Evolutionary conservation across 2,329 filamentous ascomycete genomes (phyloP).

Genomic region (Hortaea werneckii): DNA sequence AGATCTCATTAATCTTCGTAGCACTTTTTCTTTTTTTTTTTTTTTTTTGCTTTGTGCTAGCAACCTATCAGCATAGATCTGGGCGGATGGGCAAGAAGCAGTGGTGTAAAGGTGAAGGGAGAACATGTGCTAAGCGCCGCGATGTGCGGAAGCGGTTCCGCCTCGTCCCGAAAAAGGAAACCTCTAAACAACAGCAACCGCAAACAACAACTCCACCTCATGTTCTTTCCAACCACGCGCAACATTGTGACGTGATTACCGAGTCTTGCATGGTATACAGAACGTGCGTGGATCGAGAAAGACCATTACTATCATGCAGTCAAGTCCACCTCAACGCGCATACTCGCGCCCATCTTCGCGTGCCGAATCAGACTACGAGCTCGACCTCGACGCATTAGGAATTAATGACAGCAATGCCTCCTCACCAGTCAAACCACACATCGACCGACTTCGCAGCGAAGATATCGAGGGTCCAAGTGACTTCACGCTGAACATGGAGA

Average conservation of each 20-base stretch:
- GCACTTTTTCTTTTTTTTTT: too few relatives aligned
- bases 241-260: neutral
- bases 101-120: too few relatives aligned
- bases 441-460: conserved; percentile 23
- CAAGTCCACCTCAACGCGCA: conserved; percentile 19
- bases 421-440: conserved; percentile 15
- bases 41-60: too few relatives aligned
- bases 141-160: too few relatives aligned
- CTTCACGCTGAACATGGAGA: conserved; percentile 27
- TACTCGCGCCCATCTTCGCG: conserved; percentile 14
- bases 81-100: too few relatives aligned
- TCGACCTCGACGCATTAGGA: conserved; percentile 24
- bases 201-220: neutral
- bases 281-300: neutral
- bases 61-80: too few relatives aligned
- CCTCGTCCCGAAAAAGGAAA: neutral
- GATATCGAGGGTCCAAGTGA: conserved; percentile 30
- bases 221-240: neutral
- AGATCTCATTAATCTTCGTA: too few relatives aligned
- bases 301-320: conserved; percentile 15
- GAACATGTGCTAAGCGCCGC: too few relatives aligned
- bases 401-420: conserved; percentile 13
- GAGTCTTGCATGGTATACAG: neutral
- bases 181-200: neutral
- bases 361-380: conserved; percentile 20